Base-by-base conservation (phyloP, 306 rosid genomes). In the Dryas octopetala region DNA sequence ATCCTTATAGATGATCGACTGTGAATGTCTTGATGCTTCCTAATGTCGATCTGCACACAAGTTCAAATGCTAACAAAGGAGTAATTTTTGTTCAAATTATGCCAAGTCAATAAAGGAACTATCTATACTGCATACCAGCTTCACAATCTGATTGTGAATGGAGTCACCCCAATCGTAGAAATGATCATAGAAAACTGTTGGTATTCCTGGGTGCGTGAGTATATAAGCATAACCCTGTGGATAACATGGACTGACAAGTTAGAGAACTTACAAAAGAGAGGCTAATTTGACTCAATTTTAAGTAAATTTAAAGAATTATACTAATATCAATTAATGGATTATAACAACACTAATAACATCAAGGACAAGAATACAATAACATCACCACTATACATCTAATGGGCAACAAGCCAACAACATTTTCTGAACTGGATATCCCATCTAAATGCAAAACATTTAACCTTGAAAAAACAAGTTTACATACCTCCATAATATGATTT, bases 101-200 rank as follows among this genome's bases (percentile, higher is more conserved):
- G 14, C 72, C 6, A 59, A 47, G 19, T 32, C 6, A 40, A 65
- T 7, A 62, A 40, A 48, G 41, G 40, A 61, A 66, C 32, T 38
- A 53, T 28, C 23, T 19, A 14, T 4, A 19, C 48, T 28, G 64
- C 88, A 2, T 89, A 94, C 98, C 92, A 91, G 78, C 82, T 88
- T 94, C 76, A 87, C 94, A 53, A 91, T 91, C 84, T 94, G 92
- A 4, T 85, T 86, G 62, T 80, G 97, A 62, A 66, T 71, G 66
- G 97, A 82, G 72, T 85, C 74, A 17, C 81, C 91, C 94, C 83
- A 86, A 58, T 91, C 97, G 73, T 73, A 91, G 10, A 91, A 91
- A 84, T 94, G 98, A 75, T 94, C 98, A 73, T 91, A 94, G 81
- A 94, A 94, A 72, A 94, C 91, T 13, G 92, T 70, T n/a, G 98